Conservation (phyloP, 2,329 filamentous ascomycete species). For the Neopestalotiopsis sp. region DNA sequence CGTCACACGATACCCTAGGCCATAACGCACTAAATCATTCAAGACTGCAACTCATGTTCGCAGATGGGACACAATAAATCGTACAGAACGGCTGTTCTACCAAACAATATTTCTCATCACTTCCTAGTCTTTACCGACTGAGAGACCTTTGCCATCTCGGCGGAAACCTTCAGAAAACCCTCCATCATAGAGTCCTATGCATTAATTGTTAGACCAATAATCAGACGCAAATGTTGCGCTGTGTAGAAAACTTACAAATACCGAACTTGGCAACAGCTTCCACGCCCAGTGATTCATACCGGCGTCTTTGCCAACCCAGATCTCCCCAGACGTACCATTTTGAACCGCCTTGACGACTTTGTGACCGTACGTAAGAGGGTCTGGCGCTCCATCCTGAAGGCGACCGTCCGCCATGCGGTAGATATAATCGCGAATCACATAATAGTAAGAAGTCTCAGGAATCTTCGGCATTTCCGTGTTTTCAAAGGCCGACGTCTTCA, state of each 20-base stretch:
- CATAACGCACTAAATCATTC: too few species aligned
- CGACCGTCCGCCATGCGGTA: constrained; percentile 16
- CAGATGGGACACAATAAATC: too few species aligned
- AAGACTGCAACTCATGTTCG: too few species aligned
- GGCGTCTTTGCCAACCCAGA: constrained; percentile 28
- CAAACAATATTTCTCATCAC: neutral
- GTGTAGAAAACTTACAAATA: too few species aligned
- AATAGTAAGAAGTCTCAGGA: constrained; percentile 26
- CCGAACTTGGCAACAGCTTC: too few species aligned
- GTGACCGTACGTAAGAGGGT: constrained; percentile 17
- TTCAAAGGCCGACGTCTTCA: constrained; percentile 27
- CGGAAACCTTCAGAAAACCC: neutral
- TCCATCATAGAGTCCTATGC: constrained; percentile 2
- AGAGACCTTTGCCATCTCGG: neutral
- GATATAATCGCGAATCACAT: constrained; percentile 22
- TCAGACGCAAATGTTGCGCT: too few species aligned
- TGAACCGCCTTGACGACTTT: constrained; percentile 26
- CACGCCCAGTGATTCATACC: too few species aligned
- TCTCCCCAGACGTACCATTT: constrained; percentile 23
- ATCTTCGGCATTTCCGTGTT: constrained; percentile 19
- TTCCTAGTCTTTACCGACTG: neutral
- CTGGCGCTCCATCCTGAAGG: constrained; percentile 22
- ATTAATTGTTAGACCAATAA: too few species aligned
- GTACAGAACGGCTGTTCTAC: neutral
- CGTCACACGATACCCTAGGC: too few species aligned